A percentile compares a stretch with the other conserved stretches of the same genome.
Evolutionary conservation across 2,329 filamentous ascomycete species (phyloP).

Genomic region (Penicillium sclerotigenum): DNA sequence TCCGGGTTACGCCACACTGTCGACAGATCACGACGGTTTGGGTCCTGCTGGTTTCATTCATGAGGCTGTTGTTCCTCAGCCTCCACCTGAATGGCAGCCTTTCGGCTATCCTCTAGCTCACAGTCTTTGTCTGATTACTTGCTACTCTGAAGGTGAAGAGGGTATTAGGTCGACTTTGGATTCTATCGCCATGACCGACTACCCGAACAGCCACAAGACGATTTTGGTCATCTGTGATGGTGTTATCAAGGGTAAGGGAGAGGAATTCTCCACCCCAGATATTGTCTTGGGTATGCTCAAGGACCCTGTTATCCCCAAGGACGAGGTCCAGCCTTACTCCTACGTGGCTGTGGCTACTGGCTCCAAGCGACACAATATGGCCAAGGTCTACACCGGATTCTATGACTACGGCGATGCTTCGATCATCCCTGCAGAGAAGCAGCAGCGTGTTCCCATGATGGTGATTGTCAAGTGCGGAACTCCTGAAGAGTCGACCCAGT

Average conservation of each 20-base stretch:
- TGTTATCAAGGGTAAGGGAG: constrained; percentile 93
- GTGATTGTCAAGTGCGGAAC: constrained; percentile 94
- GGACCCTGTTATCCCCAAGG: constrained; percentile 73
- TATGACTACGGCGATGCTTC: constrained; percentile 91
- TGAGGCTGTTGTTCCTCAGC: constrained; percentile 91
- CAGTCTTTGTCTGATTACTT: constrained; percentile 89
- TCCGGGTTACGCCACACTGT: constrained; percentile 52
- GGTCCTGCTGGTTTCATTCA: constrained; percentile 95
- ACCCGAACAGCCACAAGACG: constrained; percentile 97
- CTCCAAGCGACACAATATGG: constrained; percentile 98
- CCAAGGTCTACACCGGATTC: constrained; percentile 95
- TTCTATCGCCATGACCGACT: constrained; percentile 95
- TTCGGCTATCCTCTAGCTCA: constrained; percentile 95
- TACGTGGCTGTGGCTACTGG: constrained; percentile 96
- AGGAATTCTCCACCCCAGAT: constrained; percentile 81
- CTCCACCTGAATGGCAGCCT: constrained; percentile 93
- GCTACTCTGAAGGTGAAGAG: constrained; percentile 92
- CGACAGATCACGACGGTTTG: constrained; percentile 64
- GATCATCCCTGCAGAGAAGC: constrained; percentile 74
- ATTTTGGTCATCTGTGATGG: constrained; percentile 96
- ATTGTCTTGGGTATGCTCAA: constrained; percentile 92
- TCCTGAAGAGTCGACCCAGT: constrained; percentile 72
- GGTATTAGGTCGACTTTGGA: constrained; percentile 91
- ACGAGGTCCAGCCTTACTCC: constrained; percentile 85
- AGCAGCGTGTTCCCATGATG: constrained; percentile 98